Conservation (phyloP, 306 rosid species). For the Rosa lucieae region DNA sequence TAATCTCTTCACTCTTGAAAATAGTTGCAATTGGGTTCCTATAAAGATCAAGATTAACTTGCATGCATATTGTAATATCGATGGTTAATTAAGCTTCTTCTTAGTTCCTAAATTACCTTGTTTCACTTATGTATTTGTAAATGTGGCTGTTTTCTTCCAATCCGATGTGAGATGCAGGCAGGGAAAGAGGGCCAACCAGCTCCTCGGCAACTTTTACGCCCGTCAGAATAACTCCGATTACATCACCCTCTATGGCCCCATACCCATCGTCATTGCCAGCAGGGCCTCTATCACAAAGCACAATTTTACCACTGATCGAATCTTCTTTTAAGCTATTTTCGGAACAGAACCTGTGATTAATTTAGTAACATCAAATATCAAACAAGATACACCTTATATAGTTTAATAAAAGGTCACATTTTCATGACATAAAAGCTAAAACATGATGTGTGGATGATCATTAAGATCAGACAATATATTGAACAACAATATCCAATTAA, state of each 20-base stretch:
- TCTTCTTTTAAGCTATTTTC: constrained; percentile 23
- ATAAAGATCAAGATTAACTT: neutral
- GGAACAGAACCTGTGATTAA: constrained; percentile 11
- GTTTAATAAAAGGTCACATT: too few species aligned
- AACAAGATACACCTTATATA: too few species aligned
- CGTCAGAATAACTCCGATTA: constrained; percentile 33
- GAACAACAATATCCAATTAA: too few species aligned
- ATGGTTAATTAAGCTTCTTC: too few species aligned
- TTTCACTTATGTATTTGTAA: constrained; percentile 21
- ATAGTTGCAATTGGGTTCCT: constrained; percentile 45
- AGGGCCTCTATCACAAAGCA: constrained; percentile 29
- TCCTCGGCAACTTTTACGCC: neutral
- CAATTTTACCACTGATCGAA: constrained; percentile 41
- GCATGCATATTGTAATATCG: neutral
- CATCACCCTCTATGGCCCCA: neutral
- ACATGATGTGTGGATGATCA: too few species aligned
- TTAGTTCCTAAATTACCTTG: constrained; percentile 7
- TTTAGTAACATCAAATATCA: neutral
- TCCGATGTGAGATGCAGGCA: constrained; percentile 33
- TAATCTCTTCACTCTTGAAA: constrained; percentile 22
- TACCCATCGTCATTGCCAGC: too few species aligned
- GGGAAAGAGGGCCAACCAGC: neutral
- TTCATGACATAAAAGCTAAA: too few species aligned
- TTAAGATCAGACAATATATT: too few species aligned
- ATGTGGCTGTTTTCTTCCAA: neutral